phyloP scores from a whole-genome alignment of 192 early-diverging fungal species.

The Gamsiella multidivaricata region DNA sequence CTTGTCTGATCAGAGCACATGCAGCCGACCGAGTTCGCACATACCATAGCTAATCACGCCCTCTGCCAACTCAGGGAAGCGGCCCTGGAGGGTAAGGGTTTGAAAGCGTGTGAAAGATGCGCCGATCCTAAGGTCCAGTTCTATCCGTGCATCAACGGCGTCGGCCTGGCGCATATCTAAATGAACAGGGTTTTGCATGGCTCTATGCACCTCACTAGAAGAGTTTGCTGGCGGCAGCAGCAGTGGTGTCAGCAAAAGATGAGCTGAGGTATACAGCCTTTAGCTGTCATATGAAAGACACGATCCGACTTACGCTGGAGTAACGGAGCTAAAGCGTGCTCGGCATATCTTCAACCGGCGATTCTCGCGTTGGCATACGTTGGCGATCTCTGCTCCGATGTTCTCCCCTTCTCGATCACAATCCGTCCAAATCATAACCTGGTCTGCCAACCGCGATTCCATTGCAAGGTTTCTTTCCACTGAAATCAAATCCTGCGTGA shows the following conservation, averaged over 20 bases:
- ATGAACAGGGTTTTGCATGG: conserved; percentile 76
- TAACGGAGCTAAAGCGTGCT: conserved; percentile 91
- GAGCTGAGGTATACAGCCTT: background rate
- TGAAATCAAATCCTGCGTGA: conserved; percentile 53
- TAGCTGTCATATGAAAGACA: background rate
- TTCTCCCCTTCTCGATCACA: conserved; percentile 97
- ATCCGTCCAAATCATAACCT: conserved; percentile 98
- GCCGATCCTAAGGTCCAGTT: conserved; percentile 93
- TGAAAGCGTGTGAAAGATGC: conserved; percentile 94
- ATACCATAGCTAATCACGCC: conserved; percentile 85
- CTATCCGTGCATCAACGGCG: conserved; percentile 86
- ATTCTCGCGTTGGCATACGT: conserved; percentile 74
- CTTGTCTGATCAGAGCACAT: background rate
- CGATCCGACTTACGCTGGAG: conserved; percentile 65
- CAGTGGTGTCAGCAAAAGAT: background rate
- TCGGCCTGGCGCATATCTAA: conserved; percentile 79
- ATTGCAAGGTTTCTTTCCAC: conserved; percentile 74
- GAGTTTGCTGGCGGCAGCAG: too few relatives aligned
- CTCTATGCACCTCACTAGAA: conserved; percentile 76
- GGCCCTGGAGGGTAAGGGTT: conserved; percentile 71
- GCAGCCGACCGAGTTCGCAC: background rate
- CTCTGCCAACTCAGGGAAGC: conserved; percentile 66
- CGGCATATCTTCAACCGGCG: conserved; percentile 75
- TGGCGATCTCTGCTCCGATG: conserved; percentile 87
- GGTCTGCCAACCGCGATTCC: conserved; percentile 68